Evolutionary conservation across 106 monocot genomes (phyloP).

Genomic region (Platanthera guangdongensis): DNA sequence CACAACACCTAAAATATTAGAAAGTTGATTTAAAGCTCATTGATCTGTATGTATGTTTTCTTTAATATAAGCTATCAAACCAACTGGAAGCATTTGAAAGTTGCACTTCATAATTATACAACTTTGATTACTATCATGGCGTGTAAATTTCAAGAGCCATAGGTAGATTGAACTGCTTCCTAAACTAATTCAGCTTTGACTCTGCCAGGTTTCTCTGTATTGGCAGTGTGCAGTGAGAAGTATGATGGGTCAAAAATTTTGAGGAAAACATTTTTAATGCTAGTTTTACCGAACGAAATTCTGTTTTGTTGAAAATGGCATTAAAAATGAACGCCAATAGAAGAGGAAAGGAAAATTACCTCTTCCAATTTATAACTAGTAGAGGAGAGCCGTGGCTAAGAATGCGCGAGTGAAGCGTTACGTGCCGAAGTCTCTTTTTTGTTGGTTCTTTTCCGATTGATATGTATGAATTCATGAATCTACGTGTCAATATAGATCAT

Average conservation of each 20-base stretch:
- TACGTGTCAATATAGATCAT: no score
- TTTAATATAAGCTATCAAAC: background rate
- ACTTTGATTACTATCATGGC: constrained; percentile 36
- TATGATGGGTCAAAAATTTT: constrained; percentile 11
- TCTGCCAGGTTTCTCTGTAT: constrained; percentile 61
- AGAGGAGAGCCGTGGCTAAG: no score
- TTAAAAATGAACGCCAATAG: no score
- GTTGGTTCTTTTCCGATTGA: no score
- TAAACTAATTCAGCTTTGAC: constrained; percentile 27
- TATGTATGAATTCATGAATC: no score
- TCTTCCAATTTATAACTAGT: no score
- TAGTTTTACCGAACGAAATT: background rate
- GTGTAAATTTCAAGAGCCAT: constrained; percentile 41
- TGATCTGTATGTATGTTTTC: background rate
- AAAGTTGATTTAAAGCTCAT: background rate
- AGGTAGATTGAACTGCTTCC: constrained; percentile 62
- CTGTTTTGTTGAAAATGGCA: background rate
- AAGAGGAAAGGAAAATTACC: no score
- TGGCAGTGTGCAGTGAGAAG: constrained; percentile 52
- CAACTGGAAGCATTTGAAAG: background rate
- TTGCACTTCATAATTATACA: background rate
- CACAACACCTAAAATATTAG: background rate
- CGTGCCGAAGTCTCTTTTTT: no score
- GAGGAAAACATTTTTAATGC: background rate
- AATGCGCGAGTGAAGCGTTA: no score